Percentiles rank a stretch among this genome's conserved stretches.
Conservation (phyloP, 331 rosid species). For the Saraca asoca region DNA sequence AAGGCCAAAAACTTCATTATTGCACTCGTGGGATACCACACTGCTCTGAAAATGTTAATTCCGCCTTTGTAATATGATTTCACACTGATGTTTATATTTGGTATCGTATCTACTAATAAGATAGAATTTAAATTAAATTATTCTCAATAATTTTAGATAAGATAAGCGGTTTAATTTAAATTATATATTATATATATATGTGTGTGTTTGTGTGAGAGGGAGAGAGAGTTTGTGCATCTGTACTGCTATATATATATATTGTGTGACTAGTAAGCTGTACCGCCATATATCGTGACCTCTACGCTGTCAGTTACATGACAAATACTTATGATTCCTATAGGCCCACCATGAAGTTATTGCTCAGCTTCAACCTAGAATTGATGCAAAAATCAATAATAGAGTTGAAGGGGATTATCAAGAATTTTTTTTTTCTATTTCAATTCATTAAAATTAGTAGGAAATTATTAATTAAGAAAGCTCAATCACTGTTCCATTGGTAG, state of each 20-base stretch:
- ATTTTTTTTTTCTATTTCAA: background rate
- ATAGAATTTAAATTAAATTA: too few species aligned
- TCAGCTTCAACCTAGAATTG: background rate
- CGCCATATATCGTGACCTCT: background rate
- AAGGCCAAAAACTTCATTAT: conserved; percentile 14
- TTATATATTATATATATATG: too few species aligned
- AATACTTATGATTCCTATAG: background rate
- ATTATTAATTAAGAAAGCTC: background rate
- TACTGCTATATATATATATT: too few species aligned
- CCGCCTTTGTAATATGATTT: too few species aligned
- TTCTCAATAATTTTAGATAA: too few species aligned
- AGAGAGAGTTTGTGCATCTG: too few species aligned
- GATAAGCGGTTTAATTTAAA: too few species aligned
- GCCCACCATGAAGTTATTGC: conserved; percentile 7
- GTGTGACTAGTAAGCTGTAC: too few species aligned
- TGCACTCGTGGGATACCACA: conserved; percentile 7
- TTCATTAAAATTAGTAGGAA: background rate
- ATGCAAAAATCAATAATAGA: background rate
- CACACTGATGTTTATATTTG: too few species aligned
- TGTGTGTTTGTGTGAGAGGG: too few species aligned
- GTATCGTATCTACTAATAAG: too few species aligned
- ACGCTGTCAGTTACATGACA: background rate
- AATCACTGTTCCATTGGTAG: background rate
- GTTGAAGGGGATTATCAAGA: background rate
- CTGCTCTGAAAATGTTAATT: too few species aligned